These are phyloP conservation scores for Ophiostoma australiae DNA, from an alignment of 2,329 filamentous ascomycete species.

Conservation along the genomic window DNA sequence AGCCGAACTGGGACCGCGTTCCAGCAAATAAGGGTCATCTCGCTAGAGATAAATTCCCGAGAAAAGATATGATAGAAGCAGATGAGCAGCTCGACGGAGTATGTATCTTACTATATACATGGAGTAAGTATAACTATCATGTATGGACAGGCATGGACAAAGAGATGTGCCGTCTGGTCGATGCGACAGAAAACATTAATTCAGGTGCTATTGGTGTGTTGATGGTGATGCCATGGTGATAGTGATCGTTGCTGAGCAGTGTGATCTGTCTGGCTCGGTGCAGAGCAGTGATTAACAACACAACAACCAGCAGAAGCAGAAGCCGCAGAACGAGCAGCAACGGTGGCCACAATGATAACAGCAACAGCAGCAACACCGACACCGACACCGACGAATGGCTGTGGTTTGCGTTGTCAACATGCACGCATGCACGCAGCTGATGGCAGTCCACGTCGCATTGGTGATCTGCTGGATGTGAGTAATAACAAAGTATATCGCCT, in stretches of 20 bases:
- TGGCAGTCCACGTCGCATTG: not conserved
- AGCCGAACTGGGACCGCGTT: not conserved
- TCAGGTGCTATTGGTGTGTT: not conserved
- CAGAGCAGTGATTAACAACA: not conserved
- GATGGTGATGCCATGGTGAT: not conserved
- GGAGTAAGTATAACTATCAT: no score
- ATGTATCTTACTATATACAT: no score
- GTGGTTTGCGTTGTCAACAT: slow-evolving; percentile 1
- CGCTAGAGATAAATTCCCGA: slow-evolving; percentile 5
- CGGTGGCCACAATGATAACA: not conserved
- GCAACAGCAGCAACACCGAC: not conserved
- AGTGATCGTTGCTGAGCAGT: not conserved
- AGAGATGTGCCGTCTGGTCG: not conserved
- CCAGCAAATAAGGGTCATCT: slow-evolving; percentile 13
- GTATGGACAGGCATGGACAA: not conserved
- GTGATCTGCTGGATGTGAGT: not conserved
- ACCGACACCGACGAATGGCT: not conserved
- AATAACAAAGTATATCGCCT: not conserved
- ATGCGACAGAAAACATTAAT: slow-evolving; percentile 8
- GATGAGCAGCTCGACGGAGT: no score
- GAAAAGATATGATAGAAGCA: no score
- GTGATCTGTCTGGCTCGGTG: not conserved
- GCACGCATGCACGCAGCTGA: slow-evolving; percentile 1
- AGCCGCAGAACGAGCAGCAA: not conserved
- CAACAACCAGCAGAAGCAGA: not conserved